phyloP scores from a whole-genome alignment of 768 basidiomycete genomes.

The Boletus insuetus region DNA sequence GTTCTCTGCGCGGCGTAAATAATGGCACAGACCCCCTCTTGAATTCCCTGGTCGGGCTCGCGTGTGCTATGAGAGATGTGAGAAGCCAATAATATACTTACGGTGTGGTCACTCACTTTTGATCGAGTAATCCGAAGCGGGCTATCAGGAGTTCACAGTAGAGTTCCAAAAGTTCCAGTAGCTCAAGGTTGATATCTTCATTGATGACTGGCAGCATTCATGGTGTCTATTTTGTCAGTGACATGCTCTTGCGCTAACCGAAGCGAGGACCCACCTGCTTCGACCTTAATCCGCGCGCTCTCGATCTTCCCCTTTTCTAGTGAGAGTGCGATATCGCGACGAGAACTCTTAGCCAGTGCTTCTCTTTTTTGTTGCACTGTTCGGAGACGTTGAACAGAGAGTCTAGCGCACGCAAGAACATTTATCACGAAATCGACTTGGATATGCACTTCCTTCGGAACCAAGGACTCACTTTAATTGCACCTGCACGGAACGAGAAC shows the following conservation, averaged over 20 bases:
- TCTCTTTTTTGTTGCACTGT: slow-evolving; percentile 91
- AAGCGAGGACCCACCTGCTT: slow-evolving; percentile 58
- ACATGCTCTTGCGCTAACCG: background rate
- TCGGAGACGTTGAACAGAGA: slow-evolving; percentile 81
- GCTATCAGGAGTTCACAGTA: slow-evolving; percentile 94
- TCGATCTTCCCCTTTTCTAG: slow-evolving; percentile 80
- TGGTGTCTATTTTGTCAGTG: slow-evolving; percentile 18
- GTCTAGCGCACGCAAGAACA: slow-evolving; percentile 39
- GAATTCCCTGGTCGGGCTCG: slow-evolving; percentile 84
- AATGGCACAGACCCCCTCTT: slow-evolving; percentile 84
- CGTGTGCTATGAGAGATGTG: slow-evolving; percentile 47
- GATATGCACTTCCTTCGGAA: background rate
- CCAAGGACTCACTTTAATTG: slow-evolving; percentile 42
- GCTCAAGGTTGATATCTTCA: slow-evolving; percentile 81
- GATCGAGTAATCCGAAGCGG: slow-evolving; percentile 88
- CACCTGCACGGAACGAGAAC: slow-evolving; percentile 31
- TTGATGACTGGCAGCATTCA: slow-evolving; percentile 58
- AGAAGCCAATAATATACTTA: slow-evolving; percentile 4
- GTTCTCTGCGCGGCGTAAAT: slow-evolving; percentile 91
- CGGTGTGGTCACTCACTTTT: slow-evolving; percentile 53
- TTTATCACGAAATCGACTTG: background rate
- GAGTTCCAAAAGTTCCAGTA: slow-evolving; percentile 89
- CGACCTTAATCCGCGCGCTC: slow-evolving; percentile 81
- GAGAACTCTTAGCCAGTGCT: slow-evolving; percentile 69
- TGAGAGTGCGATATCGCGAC: slow-evolving; percentile 79